Percentiles rank a stretch among this genome's conserved stretches.
These are phyloP conservation scores for Penicillium capsulatum DNA, from an alignment of 2,329 filamentous ascomycete genomes.

Conservation along the genomic window DNA sequence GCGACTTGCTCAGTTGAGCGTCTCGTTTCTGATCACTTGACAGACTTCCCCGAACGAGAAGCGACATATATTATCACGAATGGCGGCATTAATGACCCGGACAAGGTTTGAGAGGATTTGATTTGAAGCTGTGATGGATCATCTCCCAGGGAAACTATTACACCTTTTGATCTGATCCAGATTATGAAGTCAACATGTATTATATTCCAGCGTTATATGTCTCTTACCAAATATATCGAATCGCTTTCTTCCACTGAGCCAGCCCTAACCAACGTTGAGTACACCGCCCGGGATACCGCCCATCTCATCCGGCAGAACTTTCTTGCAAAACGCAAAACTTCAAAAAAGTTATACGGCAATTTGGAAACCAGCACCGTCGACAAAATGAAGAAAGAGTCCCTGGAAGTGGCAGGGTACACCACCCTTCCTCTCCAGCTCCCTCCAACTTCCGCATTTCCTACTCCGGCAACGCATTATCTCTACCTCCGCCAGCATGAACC, in stretches of 20 bases:
- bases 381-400: slow-evolving; percentile 36
- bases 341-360: neutral
- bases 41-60: slow-evolving; percentile 65
- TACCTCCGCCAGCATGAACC: slow-evolving; percentile 82
- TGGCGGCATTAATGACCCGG: slow-evolving; percentile 64
- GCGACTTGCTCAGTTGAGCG: neutral
- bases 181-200: no score
- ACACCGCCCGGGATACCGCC: slow-evolving; percentile 18
- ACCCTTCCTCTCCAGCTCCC: slow-evolving; percentile 66
- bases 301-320: slow-evolving; percentile 17
- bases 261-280: slow-evolving; percentile 4
- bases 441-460: slow-evolving; percentile 58
- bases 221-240: no score
- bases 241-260: no score
- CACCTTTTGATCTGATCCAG: no score
- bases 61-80: slow-evolving; percentile 67
- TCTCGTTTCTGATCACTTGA: neutral
- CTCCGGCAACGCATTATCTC: slow-evolving; percentile 69
- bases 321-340: slow-evolving; percentile 15
- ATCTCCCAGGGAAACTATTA: neutral
- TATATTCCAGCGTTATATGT: no score
- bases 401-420: slow-evolving; percentile 59
- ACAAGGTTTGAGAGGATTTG: slow-evolving; percentile 49
- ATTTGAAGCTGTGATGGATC: slow-evolving; percentile 1
- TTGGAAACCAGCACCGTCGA: slow-evolving; percentile 8